Percentiles rank a stretch among this genome's conserved stretches.
Conservation (phyloP, 257 asterid genomes). For the Solanum corneliomulleri region DNA sequence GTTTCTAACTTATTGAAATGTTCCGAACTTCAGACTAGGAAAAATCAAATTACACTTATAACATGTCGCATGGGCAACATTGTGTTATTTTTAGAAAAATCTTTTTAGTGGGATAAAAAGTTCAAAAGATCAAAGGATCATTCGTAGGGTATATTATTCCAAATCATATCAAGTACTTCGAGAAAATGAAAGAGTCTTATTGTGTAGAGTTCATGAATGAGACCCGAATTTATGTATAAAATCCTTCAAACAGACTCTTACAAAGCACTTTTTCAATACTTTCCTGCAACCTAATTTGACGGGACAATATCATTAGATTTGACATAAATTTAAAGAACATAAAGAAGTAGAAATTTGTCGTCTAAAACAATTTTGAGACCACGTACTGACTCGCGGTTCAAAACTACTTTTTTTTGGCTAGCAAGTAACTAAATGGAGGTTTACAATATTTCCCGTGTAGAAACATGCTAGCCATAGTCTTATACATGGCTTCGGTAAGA, state of each 20-base stretch:
- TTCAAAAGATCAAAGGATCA: no score
- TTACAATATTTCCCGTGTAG: conserved; percentile 30
- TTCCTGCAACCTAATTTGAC: neutral
- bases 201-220: neutral
- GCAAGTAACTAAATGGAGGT: conserved; percentile 42
- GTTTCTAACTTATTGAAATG: no score
- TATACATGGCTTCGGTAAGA: conserved; percentile 80
- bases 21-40: no score
- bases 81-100: no score
- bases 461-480: conserved; percentile 35
- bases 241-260: neutral
- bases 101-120: no score
- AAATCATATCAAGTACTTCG: neutral
- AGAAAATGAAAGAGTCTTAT: neutral
- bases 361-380: neutral
- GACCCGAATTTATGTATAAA: neutral
- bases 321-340: neutral
- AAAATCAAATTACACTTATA: no score
- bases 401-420: neutral
- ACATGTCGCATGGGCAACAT: neutral
- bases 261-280: neutral
- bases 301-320: neutral
- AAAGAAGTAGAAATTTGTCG: neutral
- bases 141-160: neutral
- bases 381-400: neutral